Conservation (phyloP, 169 alveolate genomes). For the Perkinsus marinus region DNA sequence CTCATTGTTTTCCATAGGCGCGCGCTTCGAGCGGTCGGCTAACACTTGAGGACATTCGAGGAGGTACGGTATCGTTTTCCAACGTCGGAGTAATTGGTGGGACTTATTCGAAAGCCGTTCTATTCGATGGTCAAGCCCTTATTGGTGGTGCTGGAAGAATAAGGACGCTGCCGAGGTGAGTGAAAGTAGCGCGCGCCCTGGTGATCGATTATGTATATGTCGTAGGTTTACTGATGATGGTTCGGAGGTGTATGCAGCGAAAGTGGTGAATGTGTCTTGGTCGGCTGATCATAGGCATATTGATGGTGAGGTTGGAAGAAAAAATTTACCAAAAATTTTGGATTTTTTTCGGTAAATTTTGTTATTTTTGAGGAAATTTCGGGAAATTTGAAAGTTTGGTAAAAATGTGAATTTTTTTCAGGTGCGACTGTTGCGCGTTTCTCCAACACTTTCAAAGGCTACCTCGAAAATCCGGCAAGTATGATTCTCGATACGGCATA, state of each 20-base stretch:
- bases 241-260: slow-evolving; percentile 10
- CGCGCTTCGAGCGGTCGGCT: not conserved
- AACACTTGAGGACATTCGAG: slow-evolving; percentile 58
- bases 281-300: slow-evolving; percentile 86
- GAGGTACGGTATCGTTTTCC: slow-evolving; percentile 77
- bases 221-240: not conserved
- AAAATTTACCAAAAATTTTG: no score
- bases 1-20: no score
- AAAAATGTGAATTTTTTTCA: not conserved
- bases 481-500: not conserved
- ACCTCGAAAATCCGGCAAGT: not conserved
- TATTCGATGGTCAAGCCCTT: slow-evolving; percentile 76
- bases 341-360: no score
- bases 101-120: slow-evolving; percentile 72
- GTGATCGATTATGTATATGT: slow-evolving; percentile 1
- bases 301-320: slow-evolving; percentile 62
- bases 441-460: not conserved
- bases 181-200: slow-evolving; percentile 16
- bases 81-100: slow-evolving; percentile 88
- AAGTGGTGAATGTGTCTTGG: slow-evolving; percentile 47
- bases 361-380: no score
- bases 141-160: slow-evolving; percentile 71
- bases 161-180: slow-evolving; percentile 37
- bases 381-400: no score
- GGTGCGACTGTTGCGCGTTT: not conserved